Percentiles rank a stretch among this genome's conserved stretches.
These are phyloP conservation scores for Rosa persica DNA, from an alignment of 306 rosid genomes.

Conservation along the genomic window DNA sequence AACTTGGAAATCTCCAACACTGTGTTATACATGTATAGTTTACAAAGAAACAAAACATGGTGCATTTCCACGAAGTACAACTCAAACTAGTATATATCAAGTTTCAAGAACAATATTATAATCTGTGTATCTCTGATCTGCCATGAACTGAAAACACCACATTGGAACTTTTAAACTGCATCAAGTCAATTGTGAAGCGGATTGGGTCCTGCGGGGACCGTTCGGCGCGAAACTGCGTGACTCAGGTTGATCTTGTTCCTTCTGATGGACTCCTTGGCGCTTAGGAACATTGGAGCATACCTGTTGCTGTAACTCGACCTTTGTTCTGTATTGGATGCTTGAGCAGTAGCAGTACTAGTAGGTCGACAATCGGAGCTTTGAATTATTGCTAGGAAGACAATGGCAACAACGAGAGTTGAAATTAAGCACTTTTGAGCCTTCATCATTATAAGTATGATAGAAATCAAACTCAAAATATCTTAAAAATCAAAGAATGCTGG, in stretches of 20 bases:
- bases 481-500: not conserved
- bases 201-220: slow-evolving; percentile 66
- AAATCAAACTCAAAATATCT: not conserved
- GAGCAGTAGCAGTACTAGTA: not conserved
- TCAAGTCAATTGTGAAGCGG: slow-evolving; percentile 65
- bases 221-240: slow-evolving; percentile 51
- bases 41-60: not conserved
- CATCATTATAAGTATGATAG: slow-evolving; percentile 28
- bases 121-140: not conserved
- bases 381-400: slow-evolving; percentile 27
- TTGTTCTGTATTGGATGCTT: slow-evolving; percentile 15
- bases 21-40: not conserved
- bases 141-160: slow-evolving; percentile 2
- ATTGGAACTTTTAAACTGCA: not conserved
- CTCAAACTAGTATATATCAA: not conserved
- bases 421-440: slow-evolving; percentile 31
- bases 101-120: not conserved
- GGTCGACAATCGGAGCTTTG: slow-evolving; percentile 38
- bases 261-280: slow-evolving; percentile 29
- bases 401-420: slow-evolving; percentile 30
- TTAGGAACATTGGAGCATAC: slow-evolving; percentile 39
- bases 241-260: slow-evolving; percentile 30
- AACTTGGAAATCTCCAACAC: not conserved
- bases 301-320: slow-evolving; percentile 25
- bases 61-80: not conserved